These are phyloP conservation scores for Sclerotiophoma versabilis DNA, from an alignment of 2,329 filamentous ascomycete genomes.

Conservation along the genomic window DNA sequence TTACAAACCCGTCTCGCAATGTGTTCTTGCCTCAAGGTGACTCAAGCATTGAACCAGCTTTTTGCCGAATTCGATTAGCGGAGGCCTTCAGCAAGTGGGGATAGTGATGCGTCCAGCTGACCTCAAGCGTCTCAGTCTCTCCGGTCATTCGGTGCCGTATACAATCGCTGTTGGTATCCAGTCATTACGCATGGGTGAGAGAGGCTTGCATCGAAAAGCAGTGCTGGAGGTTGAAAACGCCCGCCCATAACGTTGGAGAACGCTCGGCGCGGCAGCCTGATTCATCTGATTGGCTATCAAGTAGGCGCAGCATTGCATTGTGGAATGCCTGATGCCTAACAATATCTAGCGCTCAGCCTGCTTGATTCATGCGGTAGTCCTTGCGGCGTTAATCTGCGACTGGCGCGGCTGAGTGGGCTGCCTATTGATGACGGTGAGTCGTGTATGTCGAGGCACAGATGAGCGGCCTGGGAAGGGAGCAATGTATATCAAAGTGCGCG, in stretches of 20 bases:
- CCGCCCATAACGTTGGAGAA: neutral
- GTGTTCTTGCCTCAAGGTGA: too few species aligned
- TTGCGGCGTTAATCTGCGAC: conserved; percentile 17
- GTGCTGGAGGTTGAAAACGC: conserved; percentile 4
- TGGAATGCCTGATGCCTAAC: conserved; percentile 15
- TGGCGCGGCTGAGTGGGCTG: conserved; percentile 19
- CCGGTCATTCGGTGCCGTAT: conserved; percentile 1
- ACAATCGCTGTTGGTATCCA: conserved; percentile 8
- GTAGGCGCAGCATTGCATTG: conserved; percentile 11
- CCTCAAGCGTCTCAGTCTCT: neutral
- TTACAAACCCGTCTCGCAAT: too few species aligned
- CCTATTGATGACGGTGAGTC: conserved; percentile 18
- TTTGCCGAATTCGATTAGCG: too few species aligned
- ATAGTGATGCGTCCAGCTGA: neutral
- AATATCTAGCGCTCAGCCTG: conserved; percentile 16
- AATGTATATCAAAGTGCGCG: conserved; percentile 12
- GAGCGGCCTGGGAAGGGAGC: conserved; percentile 9
- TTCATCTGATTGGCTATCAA: conserved; percentile 2
- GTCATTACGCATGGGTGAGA: neutral
- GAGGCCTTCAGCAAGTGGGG: conserved; percentile 14
- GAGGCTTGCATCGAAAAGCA: conserved; percentile 1
- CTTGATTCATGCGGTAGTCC: conserved; percentile 16
- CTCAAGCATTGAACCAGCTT: too few species aligned
- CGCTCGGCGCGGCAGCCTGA: conserved; percentile 1
- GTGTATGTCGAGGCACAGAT: conserved; percentile 14